These are phyloP conservation scores for Aspergillus terreus DNA, from an alignment of 2,329 filamentous ascomycete species.

Conservation along the genomic window DNA sequence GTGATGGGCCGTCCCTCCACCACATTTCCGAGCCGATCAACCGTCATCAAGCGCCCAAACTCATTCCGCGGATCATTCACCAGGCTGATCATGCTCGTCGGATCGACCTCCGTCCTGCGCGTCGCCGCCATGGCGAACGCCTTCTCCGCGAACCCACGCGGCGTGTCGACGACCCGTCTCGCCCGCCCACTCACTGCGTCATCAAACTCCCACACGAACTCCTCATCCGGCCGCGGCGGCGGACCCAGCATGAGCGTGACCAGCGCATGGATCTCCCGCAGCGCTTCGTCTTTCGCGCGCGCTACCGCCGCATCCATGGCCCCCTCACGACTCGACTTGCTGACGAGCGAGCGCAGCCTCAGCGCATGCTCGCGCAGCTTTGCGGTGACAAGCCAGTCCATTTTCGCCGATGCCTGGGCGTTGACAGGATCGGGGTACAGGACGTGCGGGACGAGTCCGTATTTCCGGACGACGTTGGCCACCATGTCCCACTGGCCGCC, in stretches of 20 bases:
- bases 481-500: slow-evolving; percentile 94
- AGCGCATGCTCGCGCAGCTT: slow-evolving; percentile 84
- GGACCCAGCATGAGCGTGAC: slow-evolving; percentile 80
- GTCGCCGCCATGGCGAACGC: slow-evolving; percentile 52
- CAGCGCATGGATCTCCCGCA: slow-evolving; percentile 75
- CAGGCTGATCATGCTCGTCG: slow-evolving; percentile 61
- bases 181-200: slow-evolving; percentile 62
- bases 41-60: slow-evolving; percentile 68
- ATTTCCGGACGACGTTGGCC: slow-evolving; percentile 78
- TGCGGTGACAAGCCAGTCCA: slow-evolving; percentile 73
- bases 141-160: slow-evolving; percentile 61
- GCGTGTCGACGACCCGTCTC: slow-evolving; percentile 61
- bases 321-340: slow-evolving; percentile 41
- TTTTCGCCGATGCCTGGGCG: slow-evolving; percentile 64
- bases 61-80: slow-evolving; percentile 81
- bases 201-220: slow-evolving; percentile 78
- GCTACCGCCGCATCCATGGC: slow-evolving; percentile 36
- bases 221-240: slow-evolving; percentile 63
- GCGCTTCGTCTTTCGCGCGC: slow-evolving; percentile 65
- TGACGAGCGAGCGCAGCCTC: slow-evolving; percentile 51
- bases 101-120: slow-evolving; percentile 7
- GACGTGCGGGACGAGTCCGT: slow-evolving; percentile 78
- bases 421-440: slow-evolving; percentile 82
- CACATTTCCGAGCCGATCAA: slow-evolving; percentile 76
- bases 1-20: slow-evolving; percentile 71